Evolutionary conservation across 2,329 filamentous ascomycete genomes (phyloP), one percentile per base, ranked within the genome.

Genomic region (Mollisia scopiformis): DNA sequence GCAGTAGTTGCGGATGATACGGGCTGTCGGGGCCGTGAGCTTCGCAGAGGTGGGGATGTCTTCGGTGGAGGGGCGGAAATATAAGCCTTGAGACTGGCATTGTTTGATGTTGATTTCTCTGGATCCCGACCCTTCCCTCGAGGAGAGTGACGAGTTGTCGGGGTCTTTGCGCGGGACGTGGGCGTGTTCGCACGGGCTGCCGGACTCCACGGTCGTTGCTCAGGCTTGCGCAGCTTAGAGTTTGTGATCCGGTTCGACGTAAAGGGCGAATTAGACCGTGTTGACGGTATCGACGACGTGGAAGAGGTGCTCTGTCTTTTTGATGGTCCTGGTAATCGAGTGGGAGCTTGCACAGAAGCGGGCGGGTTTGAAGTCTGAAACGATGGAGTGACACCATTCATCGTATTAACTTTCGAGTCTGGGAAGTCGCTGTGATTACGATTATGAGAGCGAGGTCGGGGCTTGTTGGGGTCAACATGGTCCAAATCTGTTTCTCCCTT

Each of bases 1-100:
- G 88, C 81, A n/a, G 89, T 90, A 2, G 84, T 84, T n/a, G 89
- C 89, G 57, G 86, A 81, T 10, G 91, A 92, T 23, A 96, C 88
- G 8, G 90, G 88, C 71, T 92, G 88, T 55, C 92, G 83, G n/a
- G 91, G 91, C 43, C 91, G 83, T 43, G 92, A 95, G 71, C 91
- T 95, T 71, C 92, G 86, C 52, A 96, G 78, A 10, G 89, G 86
- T 3, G 92, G 92, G 1, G 93, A 96, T 33, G 88, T 82, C 72
- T 91, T 92, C 0, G 90, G 85, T 19, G 82, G 81, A 46, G 90
- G 86, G 33, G 85, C 80, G 59, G 89, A 84, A 66, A 95, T 90
- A 73, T 90, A 91, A 39, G 91, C 90, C 68, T 89, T 88, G 13
- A 95, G 80, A 54, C 85, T 87, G 68, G 80, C 83, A 27, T 80